Evolutionary conservation across 306 rosid species (phyloP).

Genomic region (Ormosia emarginata): DNA sequence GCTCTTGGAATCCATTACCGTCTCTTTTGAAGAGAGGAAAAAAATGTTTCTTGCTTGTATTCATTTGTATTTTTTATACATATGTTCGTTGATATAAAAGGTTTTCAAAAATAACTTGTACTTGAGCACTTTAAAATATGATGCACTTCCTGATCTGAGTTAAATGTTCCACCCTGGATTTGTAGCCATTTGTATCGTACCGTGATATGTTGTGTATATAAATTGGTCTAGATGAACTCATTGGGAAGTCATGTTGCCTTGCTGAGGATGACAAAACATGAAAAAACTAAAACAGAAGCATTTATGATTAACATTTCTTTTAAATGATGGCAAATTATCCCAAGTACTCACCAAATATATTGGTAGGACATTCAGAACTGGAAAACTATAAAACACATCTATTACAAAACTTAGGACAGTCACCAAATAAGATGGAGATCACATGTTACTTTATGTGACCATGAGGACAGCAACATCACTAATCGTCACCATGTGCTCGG

Average conservation of each 20-base stretch:
- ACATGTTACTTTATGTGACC: neutral
- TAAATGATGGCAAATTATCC: neutral
- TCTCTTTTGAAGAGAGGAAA: no score
- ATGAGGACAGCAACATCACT: neutral
- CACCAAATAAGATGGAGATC: neutral
- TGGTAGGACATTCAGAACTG: neutral
- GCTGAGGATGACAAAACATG: neutral
- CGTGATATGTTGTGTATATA: neutral
- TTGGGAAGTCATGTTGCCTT: neutral
- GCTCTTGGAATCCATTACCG: no score
- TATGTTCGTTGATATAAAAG: neutral
- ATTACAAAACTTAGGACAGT: neutral
- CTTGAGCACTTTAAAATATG: neutral
- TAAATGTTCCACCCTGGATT: neutral
- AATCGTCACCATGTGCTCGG: constrained; percentile 79
- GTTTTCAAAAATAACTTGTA: neutral
- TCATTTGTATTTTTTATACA: neutral
- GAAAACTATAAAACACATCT: neutral
- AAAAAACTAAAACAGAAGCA: neutral
- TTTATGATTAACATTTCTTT: neutral
- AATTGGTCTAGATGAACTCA: neutral
- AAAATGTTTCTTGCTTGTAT: neutral
- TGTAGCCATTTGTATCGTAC: neutral
- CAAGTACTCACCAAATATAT: neutral
- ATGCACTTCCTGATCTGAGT: neutral